Conservation (phyloP, 306 rosid species). For the Albizia julibrissin region DNA sequence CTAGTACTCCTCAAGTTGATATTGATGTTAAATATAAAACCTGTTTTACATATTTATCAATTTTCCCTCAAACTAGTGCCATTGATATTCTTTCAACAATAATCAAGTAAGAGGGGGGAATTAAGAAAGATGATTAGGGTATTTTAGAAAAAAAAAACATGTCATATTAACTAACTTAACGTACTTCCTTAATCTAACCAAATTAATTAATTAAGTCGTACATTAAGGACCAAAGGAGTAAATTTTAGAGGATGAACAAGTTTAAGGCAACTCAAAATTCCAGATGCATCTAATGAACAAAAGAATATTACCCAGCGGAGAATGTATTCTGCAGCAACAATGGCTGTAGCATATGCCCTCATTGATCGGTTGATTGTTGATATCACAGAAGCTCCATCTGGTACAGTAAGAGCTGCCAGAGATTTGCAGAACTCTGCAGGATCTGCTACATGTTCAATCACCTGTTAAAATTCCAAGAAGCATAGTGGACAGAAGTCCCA, state of each 20-base stretch:
- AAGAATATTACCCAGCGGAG: slow-evolving; percentile 73
- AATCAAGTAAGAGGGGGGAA: too few relatives aligned
- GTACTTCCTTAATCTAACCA: too few relatives aligned
- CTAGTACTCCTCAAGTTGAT: too few relatives aligned
- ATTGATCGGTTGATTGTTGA: slow-evolving; percentile 87
- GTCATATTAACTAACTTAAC: too few relatives aligned
- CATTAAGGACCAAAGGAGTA: too few relatives aligned
- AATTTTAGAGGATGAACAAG: slow-evolving; percentile 12
- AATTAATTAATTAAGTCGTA: too few relatives aligned
- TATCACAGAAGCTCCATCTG: slow-evolving; percentile 80
- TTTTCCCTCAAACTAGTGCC: too few relatives aligned
- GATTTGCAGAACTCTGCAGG: slow-evolving; percentile 95
- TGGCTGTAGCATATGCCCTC: slow-evolving; percentile 87
- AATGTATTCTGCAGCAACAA: slow-evolving; percentile 85
- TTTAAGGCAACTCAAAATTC: background rate
- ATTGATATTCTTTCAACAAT: too few relatives aligned
- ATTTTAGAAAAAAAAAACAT: too few relatives aligned
- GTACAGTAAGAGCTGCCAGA: slow-evolving; percentile 64
- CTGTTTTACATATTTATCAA: too few relatives aligned
- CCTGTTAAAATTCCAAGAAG: slow-evolving; percentile 45
- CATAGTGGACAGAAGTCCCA: slow-evolving; percentile 20
- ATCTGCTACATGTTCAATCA: slow-evolving; percentile 91
- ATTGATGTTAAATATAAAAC: too few relatives aligned
- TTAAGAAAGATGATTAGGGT: too few relatives aligned
- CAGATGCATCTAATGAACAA: slow-evolving; percentile 1